Percentiles rank a stretch among this genome's conserved stretches.
These are phyloP conservation scores for Botrytis cinerea DNA, from an alignment of 2,329 filamentous ascomycete genomes.

Conservation along the genomic window DNA sequence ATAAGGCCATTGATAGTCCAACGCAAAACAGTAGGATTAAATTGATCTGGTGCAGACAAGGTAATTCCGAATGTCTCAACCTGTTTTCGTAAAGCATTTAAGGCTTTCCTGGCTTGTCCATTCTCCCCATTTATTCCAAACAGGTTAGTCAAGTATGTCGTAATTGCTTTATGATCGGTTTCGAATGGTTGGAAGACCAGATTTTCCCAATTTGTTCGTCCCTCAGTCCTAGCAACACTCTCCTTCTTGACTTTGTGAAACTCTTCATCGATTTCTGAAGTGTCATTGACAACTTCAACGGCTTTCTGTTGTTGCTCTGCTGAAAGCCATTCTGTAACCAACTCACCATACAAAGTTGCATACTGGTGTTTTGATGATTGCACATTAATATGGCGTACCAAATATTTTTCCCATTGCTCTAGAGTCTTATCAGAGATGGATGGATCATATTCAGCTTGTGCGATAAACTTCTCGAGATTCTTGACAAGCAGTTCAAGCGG, in stretches of 20 bases:
- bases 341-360: constrained; percentile 55
- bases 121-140: constrained; percentile 45
- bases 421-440: constrained; percentile 52
- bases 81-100: constrained; percentile 46
- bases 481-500: constrained; percentile 35
- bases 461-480: constrained; percentile 54
- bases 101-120: constrained; percentile 46
- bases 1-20: constrained; percentile 53
- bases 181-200: constrained; percentile 54
- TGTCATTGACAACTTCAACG: not conserved
- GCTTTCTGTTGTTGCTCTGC: constrained; percentile 31
- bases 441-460: constrained; percentile 55
- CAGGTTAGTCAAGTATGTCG: constrained; percentile 52
- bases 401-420: constrained; percentile 48
- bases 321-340: constrained; percentile 57
- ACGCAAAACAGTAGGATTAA: constrained; percentile 47
- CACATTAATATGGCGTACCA: constrained; percentile 51
- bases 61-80: constrained; percentile 44
- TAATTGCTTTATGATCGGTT: constrained; percentile 50
- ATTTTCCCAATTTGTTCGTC: constrained; percentile 56
- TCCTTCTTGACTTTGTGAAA: constrained; percentile 45
- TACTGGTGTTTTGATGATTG: constrained; percentile 57
- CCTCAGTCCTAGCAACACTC: constrained; percentile 44
- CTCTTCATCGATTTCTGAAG: not conserved
- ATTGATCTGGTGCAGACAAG: constrained; percentile 39